A percentile compares a stretch with the other conserved stretches of the same genome.
Conservation (phyloP, 1,284 basidiomycete species). For the Spongispora temasekensis region DNA sequence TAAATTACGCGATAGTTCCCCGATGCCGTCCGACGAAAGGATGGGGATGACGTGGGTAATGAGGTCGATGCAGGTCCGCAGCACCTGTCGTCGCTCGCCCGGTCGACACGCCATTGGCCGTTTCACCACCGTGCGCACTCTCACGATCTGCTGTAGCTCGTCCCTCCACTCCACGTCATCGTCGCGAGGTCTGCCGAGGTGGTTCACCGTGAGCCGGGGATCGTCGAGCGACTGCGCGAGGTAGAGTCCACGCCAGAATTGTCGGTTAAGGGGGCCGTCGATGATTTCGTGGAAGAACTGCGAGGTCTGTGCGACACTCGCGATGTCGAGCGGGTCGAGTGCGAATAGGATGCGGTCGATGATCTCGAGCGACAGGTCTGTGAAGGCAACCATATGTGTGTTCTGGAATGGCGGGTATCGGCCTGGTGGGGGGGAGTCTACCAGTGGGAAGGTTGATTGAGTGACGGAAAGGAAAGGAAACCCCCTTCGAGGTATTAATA, state of each 20-base stretch:
- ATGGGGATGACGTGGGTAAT: constrained; percentile 44
- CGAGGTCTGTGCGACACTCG: constrained; percentile 51
- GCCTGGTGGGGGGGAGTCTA: too few species aligned
- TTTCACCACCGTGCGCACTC: constrained; percentile 47
- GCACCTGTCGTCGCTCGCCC: constrained; percentile 39
- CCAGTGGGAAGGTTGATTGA: too few species aligned
- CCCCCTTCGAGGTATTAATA: constrained; percentile 6
- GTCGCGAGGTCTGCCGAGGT: constrained; percentile 39
- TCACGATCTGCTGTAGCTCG: constrained; percentile 52
- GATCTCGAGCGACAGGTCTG: constrained; percentile 52
- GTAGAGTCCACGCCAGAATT: constrained; percentile 64
- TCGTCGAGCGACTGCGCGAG: constrained; percentile 61
- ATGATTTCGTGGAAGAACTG: constrained; percentile 44
- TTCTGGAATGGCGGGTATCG: too few species aligned
- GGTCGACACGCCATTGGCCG: constrained; percentile 36
- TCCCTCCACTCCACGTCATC: constrained; percentile 52
- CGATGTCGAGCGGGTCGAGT: constrained; percentile 59
- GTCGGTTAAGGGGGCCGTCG: constrained; percentile 45
- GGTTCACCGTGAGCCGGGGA: constrained; percentile 47
- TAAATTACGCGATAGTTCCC: constrained; percentile 47
- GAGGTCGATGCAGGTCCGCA: constrained; percentile 53
- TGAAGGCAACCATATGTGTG: constrained; percentile 23
- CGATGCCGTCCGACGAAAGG: constrained; percentile 29
- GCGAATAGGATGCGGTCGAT: constrained; percentile 53
- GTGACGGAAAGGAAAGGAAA: neutral